These are phyloP conservation scores for Syzygium aromaticum DNA, from an alignment of 345 rosid species.

Conservation along the genomic window DNA sequence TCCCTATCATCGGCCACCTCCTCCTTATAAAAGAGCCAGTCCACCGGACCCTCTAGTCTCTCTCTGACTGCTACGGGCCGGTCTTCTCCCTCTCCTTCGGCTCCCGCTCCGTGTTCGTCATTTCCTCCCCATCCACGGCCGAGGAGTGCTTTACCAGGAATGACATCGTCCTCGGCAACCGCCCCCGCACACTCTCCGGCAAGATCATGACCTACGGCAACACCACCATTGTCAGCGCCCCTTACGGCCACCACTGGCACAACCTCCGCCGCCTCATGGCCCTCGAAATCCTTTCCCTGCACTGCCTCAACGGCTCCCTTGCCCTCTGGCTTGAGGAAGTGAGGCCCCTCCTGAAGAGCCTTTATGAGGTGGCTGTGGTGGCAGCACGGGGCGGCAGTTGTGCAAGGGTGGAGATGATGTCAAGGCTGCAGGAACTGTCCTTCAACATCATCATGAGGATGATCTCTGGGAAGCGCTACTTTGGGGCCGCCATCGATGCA, in stretches of 20 bases:
- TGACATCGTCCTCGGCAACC: constrained; percentile 18
- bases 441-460: constrained; percentile 11
- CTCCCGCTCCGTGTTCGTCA: constrained; percentile 6
- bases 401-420: neutral
- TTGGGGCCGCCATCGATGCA: neutral
- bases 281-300: constrained; percentile 14
- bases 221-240: neutral
- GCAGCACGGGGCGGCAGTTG: neutral
- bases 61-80: constrained; percentile 1
- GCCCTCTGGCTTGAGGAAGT: constrained; percentile 5
- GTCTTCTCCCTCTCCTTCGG: constrained; percentile 14
- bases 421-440: constrained; percentile 1
- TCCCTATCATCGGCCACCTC: constrained; percentile 21
- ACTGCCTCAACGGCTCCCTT: constrained; percentile 1
- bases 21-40: constrained; percentile 12
- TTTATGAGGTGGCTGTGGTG: neutral
- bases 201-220: neutral
- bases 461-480: constrained; percentile 9
- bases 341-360: neutral
- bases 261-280: constrained; percentile 15
- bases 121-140: constrained; percentile 18
- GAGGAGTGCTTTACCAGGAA: constrained; percentile 25
- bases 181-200: neutral
- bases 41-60: constrained; percentile 11
- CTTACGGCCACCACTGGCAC: constrained; percentile 15